Evolutionary conservation across 73 alveolate genomes (phyloP).

Genomic region (Stentor roeselii): DNA sequence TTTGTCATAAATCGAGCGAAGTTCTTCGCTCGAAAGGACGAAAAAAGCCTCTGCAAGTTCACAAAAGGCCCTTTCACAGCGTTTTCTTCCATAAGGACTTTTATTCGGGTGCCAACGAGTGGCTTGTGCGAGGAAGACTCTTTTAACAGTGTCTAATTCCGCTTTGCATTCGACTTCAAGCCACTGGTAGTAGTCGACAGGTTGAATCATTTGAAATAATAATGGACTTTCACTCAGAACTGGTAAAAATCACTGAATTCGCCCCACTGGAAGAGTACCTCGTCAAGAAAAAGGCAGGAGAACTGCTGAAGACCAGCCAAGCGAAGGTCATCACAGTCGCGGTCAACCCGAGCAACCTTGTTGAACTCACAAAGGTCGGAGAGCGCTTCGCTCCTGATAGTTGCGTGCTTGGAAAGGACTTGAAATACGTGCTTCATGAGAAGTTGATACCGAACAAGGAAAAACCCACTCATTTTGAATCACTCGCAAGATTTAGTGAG

Average conservation of each 20-base stretch:
- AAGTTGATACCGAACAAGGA: not conserved
- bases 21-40: not conserved
- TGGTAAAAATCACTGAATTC: conserved; percentile 2
- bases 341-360: conserved; percentile 4
- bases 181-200: not conserved
- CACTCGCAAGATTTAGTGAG: not conserved
- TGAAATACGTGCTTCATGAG: not conserved
- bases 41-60: not conserved
- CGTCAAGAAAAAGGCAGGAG: not conserved
- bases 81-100: not conserved
- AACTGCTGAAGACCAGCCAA: not conserved
- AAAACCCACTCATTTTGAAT: not conserved
- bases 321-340: not conserved
- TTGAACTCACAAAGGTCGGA: not conserved
- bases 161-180: not conserved
- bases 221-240: not conserved
- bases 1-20: not conserved
- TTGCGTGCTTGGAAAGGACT: not conserved
- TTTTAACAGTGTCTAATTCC: not conserved
- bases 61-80: not conserved
- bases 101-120: not conserved
- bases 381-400: conserved; percentile 26
- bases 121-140: not conserved
- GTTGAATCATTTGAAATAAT: no score
- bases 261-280: not conserved